Base-by-base conservation (phyloP, 1,284 basidiomycete genomes). In the Marasmius fiardii region DNA sequence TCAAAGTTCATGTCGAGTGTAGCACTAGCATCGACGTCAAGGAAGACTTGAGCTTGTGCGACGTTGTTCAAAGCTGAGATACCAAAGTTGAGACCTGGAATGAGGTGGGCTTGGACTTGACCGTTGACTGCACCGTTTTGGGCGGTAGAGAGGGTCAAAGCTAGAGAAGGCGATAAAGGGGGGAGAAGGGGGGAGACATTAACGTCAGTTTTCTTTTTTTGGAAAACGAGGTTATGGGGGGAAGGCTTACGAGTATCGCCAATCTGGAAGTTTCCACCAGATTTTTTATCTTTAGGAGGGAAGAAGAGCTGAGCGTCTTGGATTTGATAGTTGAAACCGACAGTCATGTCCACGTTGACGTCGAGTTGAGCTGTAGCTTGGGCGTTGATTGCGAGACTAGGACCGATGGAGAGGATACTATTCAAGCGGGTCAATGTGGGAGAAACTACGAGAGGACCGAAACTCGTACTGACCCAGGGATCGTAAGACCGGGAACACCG, bases 61-160 rank as follows among this genome's bases (percentile, higher is more conserved):
- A 64, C 55, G 44, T 65, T 67, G 7, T 61, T 70, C 4, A 82
- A 64, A 4, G 74, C 76, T 3, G 63, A 66, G 28, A 83, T 59
- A 4, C 75, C 76, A 50, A 82, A 65, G 43, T 75, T 72, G 51
- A 82, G 54, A 6, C 68, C 70, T 1, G 81, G 81, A 52, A 80
- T 81, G 47, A 82, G 64, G 61, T 82, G 79, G 3, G 76, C 78
- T 23, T 67, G 64, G 35, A 82, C 57, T 3, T 67, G 70, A 5
- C 76, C 79, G 0, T 67, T 72, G 11, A 74, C 71, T 6, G 64
- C 65, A 35, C 74, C 68, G 24, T 66, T 69, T 1, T 78, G 75
- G 53, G 63, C 70, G 28, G 72, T 73, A 12, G 74, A 72, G 35
- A 81, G 68, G 57, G 58, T 49, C 51, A 51, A 58, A 49, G 41